Evolutionary conservation across 257 asterid species (phyloP), one percentile per base, ranked within the genome.

Genomic region (Nicotiana sylvestris): DNA sequence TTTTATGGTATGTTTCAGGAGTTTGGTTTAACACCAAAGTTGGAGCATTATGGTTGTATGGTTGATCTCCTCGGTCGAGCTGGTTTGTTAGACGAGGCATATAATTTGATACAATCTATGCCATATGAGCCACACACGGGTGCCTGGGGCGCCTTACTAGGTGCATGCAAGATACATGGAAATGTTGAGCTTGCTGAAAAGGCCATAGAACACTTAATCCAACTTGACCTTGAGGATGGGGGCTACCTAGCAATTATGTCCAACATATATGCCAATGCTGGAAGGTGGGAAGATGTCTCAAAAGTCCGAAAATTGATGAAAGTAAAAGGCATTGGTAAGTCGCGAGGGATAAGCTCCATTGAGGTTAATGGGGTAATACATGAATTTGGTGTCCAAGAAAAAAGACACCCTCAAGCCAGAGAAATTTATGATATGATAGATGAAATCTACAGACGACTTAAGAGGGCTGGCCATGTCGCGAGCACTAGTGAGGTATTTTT

Each of bases 11-110:
- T 83, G 85, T 83, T 35, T 64, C 35, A 21, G 37, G 68, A 83
- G 51, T 62, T 83, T 57, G 82, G 69, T 6, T 77, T 83, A 77
- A 77, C 85, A 66, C 82, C 85, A 64, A 80, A 83, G 55, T 35
- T 83, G 74, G 85, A 83, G 83, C 85, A 83, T 46, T 83, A 83
- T 83, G 76, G 85, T 77, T 83, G 85, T 69, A 77, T 83, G 79
- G 85, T 83, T 66, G 85, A 83, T 57, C 85, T 83, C 81, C 85
- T 83, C 55, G 85, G 85, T 51, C 78, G 85, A 77, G 82, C 85
- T 77, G 79, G 85, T 83, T 83, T 83, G 85, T 60, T 83, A 25
- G 83, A 83, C 9, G 82, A 83, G 66, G 85, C 85, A 0, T 83
- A 77, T 66, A 21, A 78, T 65, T 62, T 77, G 77, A 83, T 83